phyloP scores from a whole-genome alignment of 768 basidiomycete genomes.

The Psilocybe azurescens region DNA sequence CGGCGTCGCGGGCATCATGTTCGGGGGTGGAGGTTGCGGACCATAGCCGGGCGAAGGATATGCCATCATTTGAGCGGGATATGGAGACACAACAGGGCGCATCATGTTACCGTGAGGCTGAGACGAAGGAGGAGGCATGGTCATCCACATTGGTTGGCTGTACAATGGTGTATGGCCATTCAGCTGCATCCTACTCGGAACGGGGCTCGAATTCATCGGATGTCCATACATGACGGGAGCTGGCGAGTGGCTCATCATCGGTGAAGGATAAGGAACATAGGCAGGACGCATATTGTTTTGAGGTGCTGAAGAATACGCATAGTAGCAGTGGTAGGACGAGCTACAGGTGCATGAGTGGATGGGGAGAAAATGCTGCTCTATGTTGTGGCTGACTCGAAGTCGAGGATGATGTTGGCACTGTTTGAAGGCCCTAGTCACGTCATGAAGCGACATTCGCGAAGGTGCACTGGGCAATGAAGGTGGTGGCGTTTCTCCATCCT shows the following conservation, averaged over 20 bases:
- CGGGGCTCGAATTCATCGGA: constrained; percentile 64
- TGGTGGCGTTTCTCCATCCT: constrained; percentile 83
- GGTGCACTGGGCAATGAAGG: constrained; percentile 60
- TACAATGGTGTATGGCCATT: constrained; percentile 70
- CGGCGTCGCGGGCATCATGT: constrained; percentile 45
- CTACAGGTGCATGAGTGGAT: constrained; percentile 48
- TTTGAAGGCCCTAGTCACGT: constrained; percentile 89
- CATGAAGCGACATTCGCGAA: constrained; percentile 79
- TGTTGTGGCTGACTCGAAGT: constrained; percentile 43
- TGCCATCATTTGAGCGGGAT: constrained; percentile 65
- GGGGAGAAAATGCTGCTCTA: constrained; percentile 55
- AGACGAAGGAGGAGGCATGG: constrained; percentile 49
- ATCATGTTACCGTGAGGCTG: constrained; percentile 58
- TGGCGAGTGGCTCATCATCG: constrained; percentile 77
- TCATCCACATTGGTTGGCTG: constrained; percentile 70
- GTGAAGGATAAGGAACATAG: constrained; percentile 67
- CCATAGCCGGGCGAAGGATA: constrained; percentile 66
- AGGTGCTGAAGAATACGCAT: constrained; percentile 47
- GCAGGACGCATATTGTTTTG: constrained; percentile 57
- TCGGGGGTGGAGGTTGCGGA: constrained; percentile 45
- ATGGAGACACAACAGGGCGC: constrained; percentile 66
- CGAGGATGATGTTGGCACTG: constrained; percentile 71
- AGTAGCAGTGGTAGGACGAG: constrained; percentile 43
- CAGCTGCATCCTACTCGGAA: constrained; percentile 62
- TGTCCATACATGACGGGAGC: constrained; percentile 71